phyloP scores from a whole-genome alignment of 768 basidiomycete species.

The Suillus alpinus region DNA sequence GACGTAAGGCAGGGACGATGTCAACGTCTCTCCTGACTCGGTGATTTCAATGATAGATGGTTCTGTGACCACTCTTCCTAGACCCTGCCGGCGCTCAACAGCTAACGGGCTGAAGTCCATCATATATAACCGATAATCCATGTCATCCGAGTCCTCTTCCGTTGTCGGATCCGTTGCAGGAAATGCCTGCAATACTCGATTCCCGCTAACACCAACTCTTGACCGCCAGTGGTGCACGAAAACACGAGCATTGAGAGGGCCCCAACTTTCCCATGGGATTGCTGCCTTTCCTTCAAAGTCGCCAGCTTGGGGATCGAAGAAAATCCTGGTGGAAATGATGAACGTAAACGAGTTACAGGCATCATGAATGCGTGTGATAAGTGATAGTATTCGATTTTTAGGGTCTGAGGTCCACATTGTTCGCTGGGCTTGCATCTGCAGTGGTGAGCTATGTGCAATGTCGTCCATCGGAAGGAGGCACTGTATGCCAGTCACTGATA shows the following conservation, averaged over 20 bases:
- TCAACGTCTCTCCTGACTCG: background rate
- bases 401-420: slow-evolving; percentile 1
- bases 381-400: background rate
- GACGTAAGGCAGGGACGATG: slow-evolving; percentile 5
- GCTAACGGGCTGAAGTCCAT: slow-evolving; percentile 5
- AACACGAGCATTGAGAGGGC: slow-evolving; percentile 2
- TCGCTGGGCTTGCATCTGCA: background rate
- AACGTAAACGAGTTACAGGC: background rate
- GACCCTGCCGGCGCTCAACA: background rate
- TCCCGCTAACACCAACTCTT: slow-evolving; percentile 1
- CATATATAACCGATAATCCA: background rate
- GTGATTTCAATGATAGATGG: background rate
- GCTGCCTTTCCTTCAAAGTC: background rate
- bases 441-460: background rate
- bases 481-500: background rate
- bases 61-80: slow-evolving; percentile 1
- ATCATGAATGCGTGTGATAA: background rate
- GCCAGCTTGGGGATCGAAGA: background rate
- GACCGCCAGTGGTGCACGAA: background rate
- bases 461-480: background rate
- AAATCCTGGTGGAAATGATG: slow-evolving; percentile 1
- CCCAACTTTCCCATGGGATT: slow-evolving; percentile 4
- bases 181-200: slow-evolving; percentile 4
- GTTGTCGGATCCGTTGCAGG: background rate
- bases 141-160: background rate